A percentile compares a stretch with the other conserved stretches of the same genome.
These are phyloP conservation scores for Globisporangium megalacanthum DNA, from an alignment of 352 stramenopile genomes.

Conservation along the genomic window DNA sequence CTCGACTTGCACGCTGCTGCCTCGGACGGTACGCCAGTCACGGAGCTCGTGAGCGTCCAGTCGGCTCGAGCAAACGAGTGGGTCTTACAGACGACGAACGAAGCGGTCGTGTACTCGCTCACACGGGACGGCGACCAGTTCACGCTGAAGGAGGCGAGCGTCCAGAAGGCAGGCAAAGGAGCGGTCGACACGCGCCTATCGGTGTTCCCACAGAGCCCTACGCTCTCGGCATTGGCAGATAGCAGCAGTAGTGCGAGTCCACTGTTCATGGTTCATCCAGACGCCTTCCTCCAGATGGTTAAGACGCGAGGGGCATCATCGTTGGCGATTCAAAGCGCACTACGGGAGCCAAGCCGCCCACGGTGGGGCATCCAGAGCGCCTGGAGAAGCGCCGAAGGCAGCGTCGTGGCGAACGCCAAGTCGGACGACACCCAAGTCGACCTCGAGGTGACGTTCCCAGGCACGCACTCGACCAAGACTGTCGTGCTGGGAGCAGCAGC, in stretches of 20 bases:
- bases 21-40: background rate
- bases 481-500: constrained; percentile 24
- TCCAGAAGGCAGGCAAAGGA: constrained; percentile 5
- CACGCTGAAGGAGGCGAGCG: constrained; percentile 20
- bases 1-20: constrained; percentile 30
- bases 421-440: constrained; percentile 25
- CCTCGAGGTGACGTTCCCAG: constrained; percentile 31
- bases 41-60: constrained; percentile 36
- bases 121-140: constrained; percentile 20
- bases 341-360: constrained; percentile 12
- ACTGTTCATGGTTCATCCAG: constrained; percentile 31
- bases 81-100: constrained; percentile 42
- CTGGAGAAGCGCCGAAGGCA: constrained; percentile 18
- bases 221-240: background rate
- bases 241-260: constrained; percentile 1
- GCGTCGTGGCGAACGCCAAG: constrained; percentile 20
- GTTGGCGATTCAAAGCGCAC: constrained; percentile 14
- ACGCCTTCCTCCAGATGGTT: constrained; percentile 42
- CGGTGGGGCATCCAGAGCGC: constrained; percentile 22
- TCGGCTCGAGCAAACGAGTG: constrained; percentile 31
- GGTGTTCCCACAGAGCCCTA: constrained; percentile 16
- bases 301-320: constrained; percentile 1
- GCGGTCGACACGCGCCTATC: constrained; percentile 24
- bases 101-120: constrained; percentile 26
- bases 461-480: constrained; percentile 28